These are phyloP conservation scores for Lepidium didymum DNA, from an alignment of 345 rosid genomes.

Conservation along the genomic window DNA sequence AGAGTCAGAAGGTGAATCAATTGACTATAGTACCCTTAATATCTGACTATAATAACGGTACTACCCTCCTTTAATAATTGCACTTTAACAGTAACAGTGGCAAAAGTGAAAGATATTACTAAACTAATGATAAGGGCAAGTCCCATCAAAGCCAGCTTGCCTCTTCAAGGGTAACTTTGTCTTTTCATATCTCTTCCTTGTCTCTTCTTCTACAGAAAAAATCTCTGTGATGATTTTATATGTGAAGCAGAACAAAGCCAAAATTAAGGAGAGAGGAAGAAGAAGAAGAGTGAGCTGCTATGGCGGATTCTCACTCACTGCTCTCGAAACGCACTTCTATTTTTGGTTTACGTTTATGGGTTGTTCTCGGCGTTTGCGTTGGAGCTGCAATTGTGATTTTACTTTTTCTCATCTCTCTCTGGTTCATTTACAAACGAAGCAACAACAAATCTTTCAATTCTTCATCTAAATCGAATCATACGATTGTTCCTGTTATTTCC, in stretches of 20 bases:
- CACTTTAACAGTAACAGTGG: background rate
- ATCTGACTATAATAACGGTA: background rate
- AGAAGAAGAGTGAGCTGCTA: constrained; percentile 12
- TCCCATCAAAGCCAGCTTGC: constrained; percentile 34
- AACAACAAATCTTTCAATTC: constrained; percentile 20
- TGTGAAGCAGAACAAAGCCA: constrained; percentile 30
- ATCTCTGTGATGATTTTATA: constrained; percentile 13
- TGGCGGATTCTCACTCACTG: constrained; percentile 66
- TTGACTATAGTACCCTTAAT: background rate
- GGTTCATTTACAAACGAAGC: constrained; percentile 70
- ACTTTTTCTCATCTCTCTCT: constrained; percentile 77
- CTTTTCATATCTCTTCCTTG: background rate
- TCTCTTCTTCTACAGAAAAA: background rate
- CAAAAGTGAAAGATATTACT: constrained; percentile 1
- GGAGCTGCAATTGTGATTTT: constrained; percentile 74
- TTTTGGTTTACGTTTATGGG: constrained; percentile 71
- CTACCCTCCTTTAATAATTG: constrained; percentile 11
- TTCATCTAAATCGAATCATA: constrained; percentile 26
- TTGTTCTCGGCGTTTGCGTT: constrained; percentile 74
- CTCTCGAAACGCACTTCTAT: constrained; percentile 61
- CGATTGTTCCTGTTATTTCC: constrained; percentile 61
- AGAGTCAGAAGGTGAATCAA: background rate
- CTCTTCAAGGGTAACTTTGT: background rate
- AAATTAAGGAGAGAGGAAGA: background rate
- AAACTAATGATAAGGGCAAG: constrained; percentile 6